Base-by-base conservation (phyloP, 2,329 filamentous ascomycete species). In the Alternaria conjuncta region DNA sequence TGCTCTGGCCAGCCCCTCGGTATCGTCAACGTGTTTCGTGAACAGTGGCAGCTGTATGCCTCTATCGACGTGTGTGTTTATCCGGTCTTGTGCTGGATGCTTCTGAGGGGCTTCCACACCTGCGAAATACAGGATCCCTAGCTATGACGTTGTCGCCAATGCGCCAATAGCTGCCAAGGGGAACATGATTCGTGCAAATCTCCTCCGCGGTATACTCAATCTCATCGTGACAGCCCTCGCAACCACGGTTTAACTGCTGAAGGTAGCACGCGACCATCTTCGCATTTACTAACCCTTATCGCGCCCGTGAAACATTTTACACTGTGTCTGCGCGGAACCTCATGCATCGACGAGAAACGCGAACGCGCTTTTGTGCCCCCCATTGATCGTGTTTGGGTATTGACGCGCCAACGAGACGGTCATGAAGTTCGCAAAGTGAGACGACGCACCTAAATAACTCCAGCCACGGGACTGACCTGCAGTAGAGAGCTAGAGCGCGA, bases 401-500 rank as follows among this genome's bases (percentile, higher is more conserved):
- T 59, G 55, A 69, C 65, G 66, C 65, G 65, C 56, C 57, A 13
- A 45, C 61, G 12, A 46, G 44, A 51, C 57, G 58, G 58, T 23
- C 32, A 89, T 89, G 87, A 89, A 89, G 79, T 89, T 88, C 74
- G 86, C 86, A 78, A 88, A 88, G 87, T 88, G 77, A 56, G 23
- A 57, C n/a, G n/a, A 20, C 60, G 81, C 78, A 46, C 46, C 53
- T 28, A 44, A 54, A 6, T 50, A 63, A 62, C 49, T 41, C 51
- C 11, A 13, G 26, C 20, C 11, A 25, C 21, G 44, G 21, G 45
- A 25, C 25, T 49, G 60, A 73, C 66, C 66, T n/a, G 41, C 32
- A 20, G 26, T 55, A 89, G 87, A 77, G 93, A 97, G 82, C 86
- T 97, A 67, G 93, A 97, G 77, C 88, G 92, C 76, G 92, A 96